Conservation (phyloP, 208 protist genomes). For the Herpetomonas samuelpessoai region DNA sequence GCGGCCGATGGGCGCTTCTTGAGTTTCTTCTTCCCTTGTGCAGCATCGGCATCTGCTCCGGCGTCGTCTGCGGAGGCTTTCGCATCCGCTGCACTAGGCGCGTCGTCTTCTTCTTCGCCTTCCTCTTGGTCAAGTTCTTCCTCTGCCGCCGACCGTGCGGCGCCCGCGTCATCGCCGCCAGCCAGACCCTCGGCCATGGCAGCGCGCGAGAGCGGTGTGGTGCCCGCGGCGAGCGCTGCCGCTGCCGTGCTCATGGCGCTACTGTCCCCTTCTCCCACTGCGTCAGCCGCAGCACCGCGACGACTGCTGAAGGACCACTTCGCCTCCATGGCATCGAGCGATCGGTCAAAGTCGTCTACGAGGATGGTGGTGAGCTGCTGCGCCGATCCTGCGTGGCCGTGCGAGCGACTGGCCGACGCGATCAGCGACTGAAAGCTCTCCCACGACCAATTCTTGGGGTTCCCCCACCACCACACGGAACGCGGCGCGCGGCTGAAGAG, state of each 20-base stretch:
- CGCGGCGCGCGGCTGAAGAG: conserved; percentile 71
- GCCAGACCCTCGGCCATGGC: not conserved
- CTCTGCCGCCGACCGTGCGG: not conserved
- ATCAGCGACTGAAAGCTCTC: conserved; percentile 60
- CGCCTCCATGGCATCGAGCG: conserved; percentile 68
- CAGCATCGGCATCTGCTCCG: not conserved
- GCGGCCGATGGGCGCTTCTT: not conserved
- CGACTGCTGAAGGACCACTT: conserved; percentile 33
- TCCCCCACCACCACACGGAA: conserved; percentile 72
- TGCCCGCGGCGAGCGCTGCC: conserved; percentile 2
- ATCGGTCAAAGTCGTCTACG: conserved; percentile 73
- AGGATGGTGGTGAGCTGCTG: conserved; percentile 46
- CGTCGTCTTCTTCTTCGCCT: not conserved
- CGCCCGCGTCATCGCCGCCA: not conserved
- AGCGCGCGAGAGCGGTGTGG: not conserved
- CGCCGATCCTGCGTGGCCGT: conserved; percentile 3
- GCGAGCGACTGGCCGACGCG: conserved; percentile 17
- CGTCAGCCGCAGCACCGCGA: not conserved
- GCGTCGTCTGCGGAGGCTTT: not conserved
- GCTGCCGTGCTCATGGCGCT: not conserved
- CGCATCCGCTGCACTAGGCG: not conserved
- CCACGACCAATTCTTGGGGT: conserved; percentile 77
- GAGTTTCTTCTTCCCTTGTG: not conserved
- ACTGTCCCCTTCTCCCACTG: not conserved
- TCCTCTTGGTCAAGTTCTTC: conserved; percentile 5